Conservation (phyloP, 2,329 filamentous ascomycete species). For the Fusarium chaquense region DNA sequence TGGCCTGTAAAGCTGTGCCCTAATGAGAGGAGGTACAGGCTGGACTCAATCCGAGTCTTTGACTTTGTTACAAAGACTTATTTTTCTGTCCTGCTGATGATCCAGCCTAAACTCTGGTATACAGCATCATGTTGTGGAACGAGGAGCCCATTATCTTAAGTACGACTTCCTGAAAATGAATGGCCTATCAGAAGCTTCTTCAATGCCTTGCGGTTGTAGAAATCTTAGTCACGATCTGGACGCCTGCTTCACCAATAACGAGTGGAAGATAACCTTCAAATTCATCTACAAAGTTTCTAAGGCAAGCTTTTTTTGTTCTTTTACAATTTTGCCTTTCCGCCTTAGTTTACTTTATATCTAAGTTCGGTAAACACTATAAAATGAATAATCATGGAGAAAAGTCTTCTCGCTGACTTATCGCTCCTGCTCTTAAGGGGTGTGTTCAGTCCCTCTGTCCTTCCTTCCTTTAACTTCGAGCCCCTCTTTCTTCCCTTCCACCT, state of each 20-base stretch:
- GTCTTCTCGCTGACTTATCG: neutral
- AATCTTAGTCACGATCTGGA: neutral
- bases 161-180: neutral
- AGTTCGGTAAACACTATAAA: neutral
- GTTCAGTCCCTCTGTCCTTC: neutral
- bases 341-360: neutral
- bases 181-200: neutral
- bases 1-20: fast-evolving
- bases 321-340: neutral
- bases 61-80: neutral
- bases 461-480: neutral
- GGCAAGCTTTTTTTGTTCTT: neutral
- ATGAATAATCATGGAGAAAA: neutral
- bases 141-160: neutral
- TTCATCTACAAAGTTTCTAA: neutral
- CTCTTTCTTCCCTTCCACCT: neutral
- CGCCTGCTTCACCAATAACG: neutral
- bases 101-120: neutral
- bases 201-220: neutral
- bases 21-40: neutral
- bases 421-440: neutral
- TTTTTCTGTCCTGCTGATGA: neutral
- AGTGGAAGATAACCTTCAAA: too few species aligned
- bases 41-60: neutral
- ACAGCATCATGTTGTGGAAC: neutral